Base-by-base conservation (phyloP, 805 yeast species). In the Wickerhamomyces ciferrii region DNA sequence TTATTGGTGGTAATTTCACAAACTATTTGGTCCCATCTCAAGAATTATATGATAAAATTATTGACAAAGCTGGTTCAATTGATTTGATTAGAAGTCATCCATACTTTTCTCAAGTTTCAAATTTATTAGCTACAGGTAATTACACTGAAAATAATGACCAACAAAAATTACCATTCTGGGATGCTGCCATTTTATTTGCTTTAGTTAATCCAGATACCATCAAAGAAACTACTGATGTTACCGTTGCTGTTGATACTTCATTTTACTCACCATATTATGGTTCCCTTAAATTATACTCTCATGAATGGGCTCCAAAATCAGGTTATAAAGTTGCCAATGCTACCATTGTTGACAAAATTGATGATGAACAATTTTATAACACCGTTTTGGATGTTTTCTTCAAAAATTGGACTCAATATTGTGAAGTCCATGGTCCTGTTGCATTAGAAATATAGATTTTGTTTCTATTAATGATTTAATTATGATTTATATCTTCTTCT, bases 231-330 rank as follows among this genome's bases (percentile, higher is more conserved):
- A 58, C 61, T 19, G 59, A 66, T 25, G 63, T 65, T 43, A 48
- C 56, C 32, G 61, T 60, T 43, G 67, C 71, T 14, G 70, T 69
- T 43, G 74, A 69, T 52, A 69, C 72, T 29, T 49, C 70, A 5
- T 71, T 58, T 53, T 58, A 65, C 53, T 68, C 72, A 41, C 74
- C 74, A 55, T 69, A 66, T 58, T 71, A 71, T 50, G 74, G 74
- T 35, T 59, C 55, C 48, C 53, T 68, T 49, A 65, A 72, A 59
- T 54, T 68, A 48, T 67, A 68, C 68, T 65, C 66, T 44, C 52
- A 57, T 25, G 68, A 68, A 25, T 62, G 60, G 46, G 69, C 69
- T n/a, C 72, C 75, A 44, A 49, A 55, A 9, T 52, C 45, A 1
- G 68, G 65, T 38, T 53, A 53, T 39, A 56, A 54, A 45, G 58